phyloP scores from a whole-genome alignment of 495 filamentous ascomycete species.

The Hyaloscypha hepaticicola region DNA sequence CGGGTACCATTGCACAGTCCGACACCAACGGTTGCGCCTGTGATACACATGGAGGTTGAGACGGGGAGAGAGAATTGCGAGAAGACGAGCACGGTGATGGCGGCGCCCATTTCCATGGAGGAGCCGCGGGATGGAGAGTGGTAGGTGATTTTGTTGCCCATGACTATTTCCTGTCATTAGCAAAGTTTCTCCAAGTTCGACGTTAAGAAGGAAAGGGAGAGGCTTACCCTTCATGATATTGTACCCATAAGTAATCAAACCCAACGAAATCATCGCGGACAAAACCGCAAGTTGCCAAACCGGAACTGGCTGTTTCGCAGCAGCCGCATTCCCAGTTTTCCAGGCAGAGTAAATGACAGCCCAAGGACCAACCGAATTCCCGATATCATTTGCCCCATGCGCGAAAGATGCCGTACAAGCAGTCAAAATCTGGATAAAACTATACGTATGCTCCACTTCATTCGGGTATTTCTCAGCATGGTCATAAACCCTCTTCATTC shows the following conservation, averaged over 20 bases:
- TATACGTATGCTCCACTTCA: slow-evolving; percentile 74
- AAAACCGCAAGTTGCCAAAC: slow-evolving; percentile 66
- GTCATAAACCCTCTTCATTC: slow-evolving; percentile 51
- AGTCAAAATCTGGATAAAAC: slow-evolving; percentile 74
- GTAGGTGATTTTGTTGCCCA: slow-evolving; percentile 69
- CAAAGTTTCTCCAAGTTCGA: background rate
- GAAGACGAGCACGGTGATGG: slow-evolving; percentile 66
- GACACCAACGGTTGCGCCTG: slow-evolving; percentile 61
- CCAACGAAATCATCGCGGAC: slow-evolving; percentile 47
- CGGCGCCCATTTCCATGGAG: slow-evolving; percentile 67
- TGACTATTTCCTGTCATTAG: slow-evolving; percentile 19
- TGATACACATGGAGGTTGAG: slow-evolving; percentile 62
- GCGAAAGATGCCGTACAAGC: slow-evolving; percentile 76
- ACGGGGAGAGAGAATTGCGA: slow-evolving; percentile 56
- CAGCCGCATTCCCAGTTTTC: slow-evolving; percentile 44
- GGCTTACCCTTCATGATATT: slow-evolving; percentile 60
- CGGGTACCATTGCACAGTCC: slow-evolving; percentile 59
- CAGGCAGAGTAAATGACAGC: slow-evolving; percentile 69
- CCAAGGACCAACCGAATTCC: slow-evolving; percentile 61
- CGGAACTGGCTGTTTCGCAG: slow-evolving; percentile 57
- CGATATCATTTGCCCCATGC: slow-evolving; percentile 77
- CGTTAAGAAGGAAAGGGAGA: background rate
- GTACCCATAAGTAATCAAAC: slow-evolving; percentile 71
- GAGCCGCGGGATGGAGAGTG: slow-evolving; percentile 68
- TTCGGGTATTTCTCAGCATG: slow-evolving; percentile 66